A percentile compares a stretch with the other conserved stretches of the same genome.
Conservation (phyloP, 805 yeast genomes). For the Priceomyces medius region DNA sequence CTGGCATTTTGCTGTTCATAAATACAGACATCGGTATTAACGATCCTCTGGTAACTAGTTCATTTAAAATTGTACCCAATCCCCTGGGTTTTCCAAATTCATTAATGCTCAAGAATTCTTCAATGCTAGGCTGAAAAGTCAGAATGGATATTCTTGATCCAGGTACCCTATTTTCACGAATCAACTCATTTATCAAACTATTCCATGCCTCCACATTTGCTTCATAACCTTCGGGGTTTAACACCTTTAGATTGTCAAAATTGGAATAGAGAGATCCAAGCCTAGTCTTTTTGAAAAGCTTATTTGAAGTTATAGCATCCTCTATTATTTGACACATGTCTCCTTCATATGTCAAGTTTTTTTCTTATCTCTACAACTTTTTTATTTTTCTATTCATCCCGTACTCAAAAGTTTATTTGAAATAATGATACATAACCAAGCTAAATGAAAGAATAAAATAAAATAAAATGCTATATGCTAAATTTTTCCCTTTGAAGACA, state of each 20-base stretch:
- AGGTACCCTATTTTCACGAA: slow-evolving; percentile 13
- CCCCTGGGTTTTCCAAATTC: slow-evolving; percentile 32
- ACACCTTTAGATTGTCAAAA: slow-evolving; percentile 25
- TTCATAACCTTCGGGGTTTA: slow-evolving; percentile 43
- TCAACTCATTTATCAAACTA: slow-evolving; percentile 17
- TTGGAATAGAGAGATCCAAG: slow-evolving; percentile 37
- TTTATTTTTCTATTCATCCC: neutral
- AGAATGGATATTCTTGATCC: slow-evolving; percentile 19
- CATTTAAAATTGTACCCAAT: slow-evolving; percentile 23
- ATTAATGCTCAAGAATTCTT: slow-evolving; percentile 22
- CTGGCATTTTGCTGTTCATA: slow-evolving; percentile 3
- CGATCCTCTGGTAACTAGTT: slow-evolving; percentile 18
- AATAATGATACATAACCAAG: too few relatives aligned
- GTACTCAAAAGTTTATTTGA: too few relatives aligned
- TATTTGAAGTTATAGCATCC: slow-evolving; percentile 13
- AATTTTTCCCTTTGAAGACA: slow-evolving; percentile 20
- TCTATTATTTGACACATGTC: slow-evolving; percentile 7
- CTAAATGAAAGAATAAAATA: too few relatives aligned
- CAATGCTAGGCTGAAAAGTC: slow-evolving; percentile 15
- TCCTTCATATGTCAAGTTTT: neutral
- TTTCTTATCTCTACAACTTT: neutral
- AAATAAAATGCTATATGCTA: slow-evolving; percentile 8
- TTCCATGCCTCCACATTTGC: slow-evolving; percentile 44
- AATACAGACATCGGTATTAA: slow-evolving; percentile 21
- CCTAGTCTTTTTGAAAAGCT: slow-evolving; percentile 27